Evolutionary conservation across 2,329 filamentous ascomycete species (phyloP).

Genomic region (Monascus ruber): DNA sequence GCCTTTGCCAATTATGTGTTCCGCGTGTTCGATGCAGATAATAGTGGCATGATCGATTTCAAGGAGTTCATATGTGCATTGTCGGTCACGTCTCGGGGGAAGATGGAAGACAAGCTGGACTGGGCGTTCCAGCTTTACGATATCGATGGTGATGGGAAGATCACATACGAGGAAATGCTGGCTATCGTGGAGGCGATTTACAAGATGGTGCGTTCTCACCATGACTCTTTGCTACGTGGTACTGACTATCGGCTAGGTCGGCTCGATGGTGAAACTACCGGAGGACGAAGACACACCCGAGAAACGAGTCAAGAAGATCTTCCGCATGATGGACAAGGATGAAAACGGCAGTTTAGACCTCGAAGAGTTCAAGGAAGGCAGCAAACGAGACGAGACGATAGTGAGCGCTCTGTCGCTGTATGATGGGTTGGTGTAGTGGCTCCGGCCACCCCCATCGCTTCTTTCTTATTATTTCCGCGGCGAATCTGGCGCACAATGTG

Average conservation of each 20-base stretch:
- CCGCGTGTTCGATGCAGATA: slow-evolving; percentile 96
- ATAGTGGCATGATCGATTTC: slow-evolving; percentile 95
- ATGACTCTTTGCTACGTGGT: slow-evolving; percentile 1
- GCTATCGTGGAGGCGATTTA: slow-evolving; percentile 98
- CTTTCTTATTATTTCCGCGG: slow-evolving; percentile 1
- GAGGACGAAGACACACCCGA: slow-evolving; percentile 98
- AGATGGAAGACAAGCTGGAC: slow-evolving; percentile 98
- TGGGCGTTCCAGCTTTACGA: slow-evolving; percentile 99
- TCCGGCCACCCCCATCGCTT: background rate
- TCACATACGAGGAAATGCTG: slow-evolving; percentile 98
- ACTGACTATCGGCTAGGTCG: slow-evolving; percentile 50
- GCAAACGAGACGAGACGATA: slow-evolving; percentile 97
- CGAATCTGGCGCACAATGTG: slow-evolving; percentile 11
- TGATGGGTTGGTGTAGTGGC: slow-evolving; percentile 70
- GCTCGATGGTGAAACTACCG: slow-evolving; percentile 97
- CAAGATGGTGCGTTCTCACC: slow-evolving; percentile 60
- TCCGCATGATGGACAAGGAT: slow-evolving; percentile 99
- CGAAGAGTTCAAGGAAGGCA: slow-evolving; percentile 98
- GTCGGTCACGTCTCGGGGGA: slow-evolving; percentile 90
- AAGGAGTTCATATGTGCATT: slow-evolving; percentile 99
- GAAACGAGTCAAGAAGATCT: slow-evolving; percentile 96
- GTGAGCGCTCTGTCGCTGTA: slow-evolving; percentile 94
- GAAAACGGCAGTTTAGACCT: slow-evolving; percentile 96
- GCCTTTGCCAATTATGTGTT: slow-evolving; percentile 99
- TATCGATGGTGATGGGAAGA: slow-evolving; percentile 97